Percentiles rank a stretch among this genome's conserved stretches.
Conservation (phyloP, 257 asterid species). For the Anisodus acutangulus region DNA sequence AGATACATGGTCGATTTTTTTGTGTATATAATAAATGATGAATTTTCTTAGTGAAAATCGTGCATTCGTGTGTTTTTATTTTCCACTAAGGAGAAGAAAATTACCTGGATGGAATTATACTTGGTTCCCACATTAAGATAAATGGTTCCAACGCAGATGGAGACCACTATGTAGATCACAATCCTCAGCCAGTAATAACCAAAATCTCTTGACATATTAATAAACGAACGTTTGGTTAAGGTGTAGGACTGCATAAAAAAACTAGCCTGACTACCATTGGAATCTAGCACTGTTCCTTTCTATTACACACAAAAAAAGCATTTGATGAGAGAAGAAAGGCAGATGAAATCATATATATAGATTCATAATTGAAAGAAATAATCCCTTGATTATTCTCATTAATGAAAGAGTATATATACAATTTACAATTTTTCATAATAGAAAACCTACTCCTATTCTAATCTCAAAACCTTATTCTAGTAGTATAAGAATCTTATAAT, state of each 20-base stretch:
- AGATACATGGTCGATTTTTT: too few relatives aligned
- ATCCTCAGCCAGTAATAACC: slow-evolving; percentile 98
- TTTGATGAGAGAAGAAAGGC: neutral
- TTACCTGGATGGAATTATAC: slow-evolving; percentile 86
- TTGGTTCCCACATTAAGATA: slow-evolving; percentile 84
- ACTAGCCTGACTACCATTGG: slow-evolving; percentile 97
- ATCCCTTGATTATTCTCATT: too few relatives aligned
- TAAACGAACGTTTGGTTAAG: slow-evolving; percentile 78
- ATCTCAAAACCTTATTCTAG: too few relatives aligned
- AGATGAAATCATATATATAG: neutral
- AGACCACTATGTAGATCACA: slow-evolving; percentile 79
- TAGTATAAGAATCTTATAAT: too few relatives aligned
- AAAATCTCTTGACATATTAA: slow-evolving; percentile 95
- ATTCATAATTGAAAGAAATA: too few relatives aligned
- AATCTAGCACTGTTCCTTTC: slow-evolving; percentile 93
- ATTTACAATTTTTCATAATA: too few relatives aligned
- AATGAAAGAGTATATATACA: too few relatives aligned
- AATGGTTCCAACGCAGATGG: slow-evolving; percentile 87
- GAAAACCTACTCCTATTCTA: too few relatives aligned
- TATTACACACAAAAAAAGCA: slow-evolving; percentile 32
- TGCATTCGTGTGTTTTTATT: too few relatives aligned
- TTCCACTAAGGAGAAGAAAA: neutral
- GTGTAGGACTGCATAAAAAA: slow-evolving; percentile 85
- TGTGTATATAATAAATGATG: too few relatives aligned
- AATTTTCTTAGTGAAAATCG: too few relatives aligned